Evolutionary conservation across 352 stramenopile species (phyloP).

Genomic region (Phytophthora lateralis): DNA sequence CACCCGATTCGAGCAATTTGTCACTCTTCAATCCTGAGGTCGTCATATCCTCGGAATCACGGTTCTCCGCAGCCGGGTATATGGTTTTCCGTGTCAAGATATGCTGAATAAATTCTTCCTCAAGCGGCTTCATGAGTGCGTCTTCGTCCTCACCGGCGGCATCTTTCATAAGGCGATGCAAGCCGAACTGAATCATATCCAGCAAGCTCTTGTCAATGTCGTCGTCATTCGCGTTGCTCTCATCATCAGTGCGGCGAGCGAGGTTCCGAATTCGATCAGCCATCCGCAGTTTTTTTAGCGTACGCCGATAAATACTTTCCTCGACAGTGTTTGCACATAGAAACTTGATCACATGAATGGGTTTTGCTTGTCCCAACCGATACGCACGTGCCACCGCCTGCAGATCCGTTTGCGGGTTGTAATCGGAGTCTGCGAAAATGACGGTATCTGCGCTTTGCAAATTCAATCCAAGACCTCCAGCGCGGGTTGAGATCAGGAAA

Average conservation of each 20-base stretch:
- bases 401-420: conserved; percentile 76
- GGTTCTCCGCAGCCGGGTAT: conserved; percentile 3
- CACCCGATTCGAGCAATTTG: conserved; percentile 53
- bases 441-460: conserved; percentile 84
- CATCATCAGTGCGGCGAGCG: conserved; percentile 39
- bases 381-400: conserved; percentile 77
- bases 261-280: conserved; percentile 73
- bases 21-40: conserved; percentile 41
- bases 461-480: conserved; percentile 73
- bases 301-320: conserved; percentile 78
- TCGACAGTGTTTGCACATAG: conserved; percentile 77
- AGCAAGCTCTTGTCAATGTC: conserved; percentile 54
- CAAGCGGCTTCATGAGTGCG: conserved; percentile 50
- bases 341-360: conserved; percentile 84
- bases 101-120: conserved; percentile 61
- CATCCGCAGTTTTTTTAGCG: conserved; percentile 76
- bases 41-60: conserved; percentile 9
- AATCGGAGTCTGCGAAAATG: conserved; percentile 83
- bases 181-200: conserved; percentile 77
- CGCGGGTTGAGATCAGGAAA: conserved; percentile 80
- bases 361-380: conserved; percentile 72
- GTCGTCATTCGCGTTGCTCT: conserved; percentile 38
- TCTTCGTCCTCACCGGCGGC: conserved; percentile 30
- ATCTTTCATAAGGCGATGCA: conserved; percentile 71
- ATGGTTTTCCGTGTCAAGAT: conserved; percentile 41